Evolutionary conservation across 495 filamentous ascomycete species (phyloP), one percentile per base, ranked within the genome.

Genomic region (Rostrohypoxylon terebratum): DNA sequence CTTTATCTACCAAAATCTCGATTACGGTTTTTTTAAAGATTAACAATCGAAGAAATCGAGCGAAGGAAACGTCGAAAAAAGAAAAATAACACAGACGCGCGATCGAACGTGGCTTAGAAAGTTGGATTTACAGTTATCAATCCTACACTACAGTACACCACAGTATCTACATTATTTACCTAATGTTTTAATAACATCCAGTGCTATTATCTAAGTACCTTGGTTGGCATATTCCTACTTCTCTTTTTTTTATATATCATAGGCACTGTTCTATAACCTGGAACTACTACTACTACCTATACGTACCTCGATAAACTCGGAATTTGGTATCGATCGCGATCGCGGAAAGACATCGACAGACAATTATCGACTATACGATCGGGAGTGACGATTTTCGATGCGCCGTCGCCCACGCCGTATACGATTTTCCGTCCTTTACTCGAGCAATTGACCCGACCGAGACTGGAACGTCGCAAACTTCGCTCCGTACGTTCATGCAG

Each of bases 371-470:
- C 42, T 18, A 14, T 13, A 50, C 18, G 4, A 25, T n/a, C n/a
- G n/a, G n/a, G n/a, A 40, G 40, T 38, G 8, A 20, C 54, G 36
- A 64, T 63, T 55, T 69, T 74, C 71, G 71, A 74, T 74, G 71
- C 71, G 66, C 66, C 18, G 63, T 20, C 55, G 31, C 57, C 61
- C 25, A 31, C 28, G 20, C 18, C 62, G 38, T 36, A 18, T 48
- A 48, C 61, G 13, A 66, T 28, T n/a, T 33, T 58, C 58, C 40
- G 69, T 31, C 10, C 31, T 45, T 51, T 21, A 66, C 21, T 69
- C 62, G 18, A 74, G 47, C 51, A 69, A 69, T 63, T 59, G 34
- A 57, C 6, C 34, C 61, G 25, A 61, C 38, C 50, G 62, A 57
- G 58, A 66, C 50, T 20, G 57, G 61, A 66, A 25, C 66, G 18